phyloP scores from a whole-genome alignment of 1,139 yeast species.

The Candida buenavistaensis region DNA sequence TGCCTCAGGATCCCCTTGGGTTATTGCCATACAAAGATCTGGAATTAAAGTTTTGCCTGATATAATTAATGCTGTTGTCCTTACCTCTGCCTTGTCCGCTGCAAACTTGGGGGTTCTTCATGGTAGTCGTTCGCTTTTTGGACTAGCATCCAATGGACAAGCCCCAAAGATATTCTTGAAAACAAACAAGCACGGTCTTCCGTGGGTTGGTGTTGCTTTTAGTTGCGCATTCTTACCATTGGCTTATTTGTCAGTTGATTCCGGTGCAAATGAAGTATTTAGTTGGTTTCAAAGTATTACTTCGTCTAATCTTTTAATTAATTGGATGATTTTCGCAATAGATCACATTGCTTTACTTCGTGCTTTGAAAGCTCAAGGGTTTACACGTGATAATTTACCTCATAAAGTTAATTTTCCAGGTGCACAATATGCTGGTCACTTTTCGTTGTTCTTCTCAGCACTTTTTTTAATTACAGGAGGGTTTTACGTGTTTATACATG shows the following conservation, averaged over 20 bases:
- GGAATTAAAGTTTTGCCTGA: conserved; percentile 61
- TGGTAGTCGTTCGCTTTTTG: conserved; percentile 66
- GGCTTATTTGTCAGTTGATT: conserved; percentile 61
- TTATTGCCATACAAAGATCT: conserved; percentile 56
- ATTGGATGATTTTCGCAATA: conserved; percentile 57
- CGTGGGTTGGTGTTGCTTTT: conserved; percentile 46
- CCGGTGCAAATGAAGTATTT: conserved; percentile 57
- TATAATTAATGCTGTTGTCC: conserved; percentile 65
- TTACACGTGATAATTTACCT: too few species aligned
- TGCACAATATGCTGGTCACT: conserved; percentile 50
- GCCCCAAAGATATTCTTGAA: conserved; percentile 59
- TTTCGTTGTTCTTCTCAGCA: too few species aligned
- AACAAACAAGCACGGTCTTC: conserved; percentile 68
- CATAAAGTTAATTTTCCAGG: too few species aligned
- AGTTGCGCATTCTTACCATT: conserved; percentile 40
- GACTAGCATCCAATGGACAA: conserved; percentile 59
- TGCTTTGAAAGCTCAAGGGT: too few species aligned
- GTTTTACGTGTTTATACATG: too few species aligned
- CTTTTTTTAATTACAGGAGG: too few species aligned
- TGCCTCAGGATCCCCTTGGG: conserved; percentile 54
- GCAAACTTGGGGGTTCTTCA: conserved; percentile 74
- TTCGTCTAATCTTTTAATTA: conserved; percentile 67
- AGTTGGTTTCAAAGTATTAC: too few species aligned
- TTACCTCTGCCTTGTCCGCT: conserved; percentile 70
- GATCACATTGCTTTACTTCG: too few species aligned